Evolutionary conservation across 1,284 basidiomycete genomes (phyloP).

Genomic region (Ganoderma leucocontextum): DNA sequence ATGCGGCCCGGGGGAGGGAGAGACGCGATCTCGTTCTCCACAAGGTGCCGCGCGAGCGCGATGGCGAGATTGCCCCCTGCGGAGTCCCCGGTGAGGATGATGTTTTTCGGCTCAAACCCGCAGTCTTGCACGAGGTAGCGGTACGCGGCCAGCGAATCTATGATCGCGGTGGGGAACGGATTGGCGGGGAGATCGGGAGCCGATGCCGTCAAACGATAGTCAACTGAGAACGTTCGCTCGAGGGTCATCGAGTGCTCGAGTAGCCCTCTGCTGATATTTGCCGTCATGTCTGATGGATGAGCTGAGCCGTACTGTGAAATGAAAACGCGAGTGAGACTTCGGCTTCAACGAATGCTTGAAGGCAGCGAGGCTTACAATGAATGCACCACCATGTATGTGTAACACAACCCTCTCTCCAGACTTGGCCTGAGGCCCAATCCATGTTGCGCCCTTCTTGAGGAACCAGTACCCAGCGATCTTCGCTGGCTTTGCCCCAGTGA

Average conservation of each 20-base stretch:
- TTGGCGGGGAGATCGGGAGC: constrained; percentile 37
- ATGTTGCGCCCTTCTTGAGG: constrained; percentile 33
- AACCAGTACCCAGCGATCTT: constrained; percentile 50
- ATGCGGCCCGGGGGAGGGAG: constrained; percentile 47
- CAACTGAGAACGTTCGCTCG: constrained; percentile 36
- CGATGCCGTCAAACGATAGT: constrained; percentile 43
- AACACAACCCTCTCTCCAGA: constrained; percentile 56
- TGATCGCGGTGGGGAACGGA: constrained; percentile 68
- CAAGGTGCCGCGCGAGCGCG: constrained; percentile 57
- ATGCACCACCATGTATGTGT: constrained; percentile 59
- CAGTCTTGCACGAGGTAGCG: constrained; percentile 58
- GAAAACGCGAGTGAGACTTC: background rate
- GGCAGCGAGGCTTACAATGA: constrained; percentile 24
- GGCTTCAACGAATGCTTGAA: background rate
- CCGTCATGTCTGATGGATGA: constrained; percentile 24
- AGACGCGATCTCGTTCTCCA: constrained; percentile 44
- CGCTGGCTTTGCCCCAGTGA: constrained; percentile 37
- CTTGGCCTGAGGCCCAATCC: constrained; percentile 32
- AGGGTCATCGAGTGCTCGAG: constrained; percentile 23
- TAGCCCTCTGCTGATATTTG: constrained; percentile 31
- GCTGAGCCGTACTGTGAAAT: constrained; percentile 42
- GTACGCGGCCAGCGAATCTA: constrained; percentile 71
- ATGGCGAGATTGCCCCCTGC: constrained; percentile 74
- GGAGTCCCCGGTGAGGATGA: constrained; percentile 76
- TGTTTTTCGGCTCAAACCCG: constrained; percentile 51